Conservation (phyloP, 2,329 filamentous ascomycete species). For the Rutstroemia sydowiana region DNA sequence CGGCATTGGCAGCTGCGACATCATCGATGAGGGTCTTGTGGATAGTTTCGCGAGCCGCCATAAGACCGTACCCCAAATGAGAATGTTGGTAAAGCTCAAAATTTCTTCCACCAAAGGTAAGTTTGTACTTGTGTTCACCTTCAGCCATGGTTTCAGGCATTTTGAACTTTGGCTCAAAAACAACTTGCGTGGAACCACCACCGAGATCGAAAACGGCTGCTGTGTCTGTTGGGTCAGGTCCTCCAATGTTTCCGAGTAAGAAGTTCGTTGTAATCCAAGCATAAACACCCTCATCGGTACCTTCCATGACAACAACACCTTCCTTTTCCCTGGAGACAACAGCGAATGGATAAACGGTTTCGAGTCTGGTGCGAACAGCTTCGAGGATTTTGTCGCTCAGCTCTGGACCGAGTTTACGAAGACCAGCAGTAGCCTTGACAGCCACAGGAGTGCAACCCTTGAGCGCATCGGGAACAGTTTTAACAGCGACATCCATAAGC, state of each 20-base stretch:
- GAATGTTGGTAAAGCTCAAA: constrained; percentile 98
- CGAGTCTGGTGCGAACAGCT: constrained; percentile 75
- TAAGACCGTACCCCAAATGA: constrained; percentile 92
- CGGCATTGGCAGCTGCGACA: constrained; percentile 55
- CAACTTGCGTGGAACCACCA: constrained; percentile 95
- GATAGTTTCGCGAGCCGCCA: constrained; percentile 85
- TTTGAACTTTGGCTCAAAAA: constrained; percentile 93
- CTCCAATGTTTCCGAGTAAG: constrained; percentile 93
- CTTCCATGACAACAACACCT: constrained; percentile 95
- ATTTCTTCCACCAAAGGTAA: constrained; percentile 81
- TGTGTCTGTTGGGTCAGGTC: constrained; percentile 80
- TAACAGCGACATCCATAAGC: constrained; percentile 79
- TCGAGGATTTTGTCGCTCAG: constrained; percentile 78
- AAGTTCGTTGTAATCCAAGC: constrained; percentile 99
- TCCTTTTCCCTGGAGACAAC: constrained; percentile 79
- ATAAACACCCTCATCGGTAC: constrained; percentile 93
- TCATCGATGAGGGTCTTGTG: constrained; percentile 70
- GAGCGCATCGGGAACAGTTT: constrained; percentile 77
- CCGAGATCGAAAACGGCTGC: constrained; percentile 95
- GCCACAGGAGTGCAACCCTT: constrained; percentile 89
- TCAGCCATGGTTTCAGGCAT: constrained; percentile 79
- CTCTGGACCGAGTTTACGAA: constrained; percentile 77
- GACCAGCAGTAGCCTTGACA: constrained; percentile 95
- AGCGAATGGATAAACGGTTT: constrained; percentile 88
- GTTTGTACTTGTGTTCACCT: constrained; percentile 92